Evolutionary conservation across 1,284 basidiomycete genomes (phyloP).

Genomic region (Ceratobasidium theobromae): DNA sequence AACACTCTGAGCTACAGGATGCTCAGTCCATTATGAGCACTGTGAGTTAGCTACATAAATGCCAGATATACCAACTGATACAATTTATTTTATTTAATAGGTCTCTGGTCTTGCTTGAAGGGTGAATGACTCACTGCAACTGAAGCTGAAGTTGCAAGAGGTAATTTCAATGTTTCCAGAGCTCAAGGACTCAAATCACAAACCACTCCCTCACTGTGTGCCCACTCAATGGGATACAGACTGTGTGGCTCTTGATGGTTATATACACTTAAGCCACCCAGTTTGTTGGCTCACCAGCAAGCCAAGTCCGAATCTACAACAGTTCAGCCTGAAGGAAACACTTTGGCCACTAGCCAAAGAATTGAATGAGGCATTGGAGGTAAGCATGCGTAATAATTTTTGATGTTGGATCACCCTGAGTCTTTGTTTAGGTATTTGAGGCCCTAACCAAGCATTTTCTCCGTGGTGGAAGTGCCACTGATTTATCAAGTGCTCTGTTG

Average conservation of each 20-base stretch:
- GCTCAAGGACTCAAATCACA: background rate
- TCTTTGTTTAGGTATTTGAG: slow-evolving; percentile 5
- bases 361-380: slow-evolving; percentile 9
- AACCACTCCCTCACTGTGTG: background rate
- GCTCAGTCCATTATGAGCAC: background rate
- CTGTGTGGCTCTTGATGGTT: background rate
- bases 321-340: background rate
- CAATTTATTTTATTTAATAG: background rate
- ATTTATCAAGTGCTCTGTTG: slow-evolving; percentile 1
- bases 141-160: background rate
- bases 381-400: background rate
- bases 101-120: background rate
- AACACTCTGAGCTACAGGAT: background rate
- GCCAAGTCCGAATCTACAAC: background rate
- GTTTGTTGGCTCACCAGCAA: background rate
- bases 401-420: background rate
- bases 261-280: slow-evolving; percentile 1
- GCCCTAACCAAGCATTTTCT: slow-evolving; percentile 4
- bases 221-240: slow-evolving; percentile 4
- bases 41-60: background rate
- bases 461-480: background rate
- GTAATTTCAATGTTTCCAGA: background rate
- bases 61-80: background rate
- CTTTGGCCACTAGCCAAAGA: slow-evolving; percentile 1
- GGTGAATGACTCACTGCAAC: background rate